Evolutionary conservation across 75 land plant species (phyloP), one percentile per base, ranked within the genome.

Genomic region (Sequoia sempervirens): DNA sequence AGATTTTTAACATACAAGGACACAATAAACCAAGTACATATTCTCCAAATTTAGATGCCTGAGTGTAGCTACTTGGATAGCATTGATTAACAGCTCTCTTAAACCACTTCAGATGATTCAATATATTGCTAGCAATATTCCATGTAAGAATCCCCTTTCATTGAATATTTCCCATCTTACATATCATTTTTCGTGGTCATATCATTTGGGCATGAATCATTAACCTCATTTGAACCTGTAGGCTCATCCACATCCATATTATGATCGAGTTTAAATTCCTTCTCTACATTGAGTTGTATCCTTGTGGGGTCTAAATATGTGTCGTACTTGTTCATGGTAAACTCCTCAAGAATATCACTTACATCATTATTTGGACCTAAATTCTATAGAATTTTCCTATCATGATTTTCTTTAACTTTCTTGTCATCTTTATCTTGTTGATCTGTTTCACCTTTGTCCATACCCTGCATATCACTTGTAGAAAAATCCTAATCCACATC

Each of bases 401-500:
- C 87, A 40, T 89, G 83, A 43, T 13, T 20, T 38, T 84, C 61
- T 20, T 43, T 54, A 10, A 53, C 88, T 17, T 66, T 82, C 75
- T 85, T 91, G 85, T 87, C 88, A 18, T 58, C 23, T 47, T 64
- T 83, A n/a, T 84, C 85, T 50, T 37, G 18, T 84, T 30, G 13
- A n/a, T 4, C 68, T 9, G 20, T 56, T 81, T 50, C 83, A 87
- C 69, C 79, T 81, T 79, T 37, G 38, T 73, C 86, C 75, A 30
- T 78, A 78, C 88, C 93, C 69, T 97, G 94, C 84, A 95, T 88
- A 84, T 96, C 95, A 78, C 37, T 28, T 47, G 89, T 95, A 34
- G 78, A 84, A 89, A 97, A 96, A 82, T 97, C 95, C 80, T 97
- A 86, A 17, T 93, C 93, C 99, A 97, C 96, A 82, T 97, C 99